phyloP scores from a whole-genome alignment of 2,329 filamentous ascomycete species.

The Fusarium lateritium region DNA sequence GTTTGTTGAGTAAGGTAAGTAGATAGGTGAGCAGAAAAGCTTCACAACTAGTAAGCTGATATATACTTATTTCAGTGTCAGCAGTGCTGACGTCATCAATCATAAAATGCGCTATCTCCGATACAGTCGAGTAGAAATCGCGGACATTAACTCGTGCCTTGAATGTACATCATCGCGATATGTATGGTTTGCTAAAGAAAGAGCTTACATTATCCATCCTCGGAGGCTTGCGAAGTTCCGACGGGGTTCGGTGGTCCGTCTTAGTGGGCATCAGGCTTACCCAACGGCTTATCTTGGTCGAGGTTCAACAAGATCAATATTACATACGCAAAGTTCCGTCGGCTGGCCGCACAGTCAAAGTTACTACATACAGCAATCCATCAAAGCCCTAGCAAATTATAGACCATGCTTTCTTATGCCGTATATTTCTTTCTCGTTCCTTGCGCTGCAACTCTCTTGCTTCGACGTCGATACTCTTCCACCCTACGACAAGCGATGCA shows the following conservation, averaged over 20 bases:
- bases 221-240: too few species aligned
- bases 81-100: conserved; percentile 31
- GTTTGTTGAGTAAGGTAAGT: accelerated
- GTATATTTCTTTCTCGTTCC: not conserved
- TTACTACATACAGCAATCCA: too few species aligned
- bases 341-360: too few species aligned
- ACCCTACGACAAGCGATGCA: conserved; percentile 33
- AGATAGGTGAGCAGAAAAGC: not conserved
- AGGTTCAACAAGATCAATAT: too few species aligned
- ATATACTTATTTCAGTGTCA: not conserved
- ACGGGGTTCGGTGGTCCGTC: too few species aligned
- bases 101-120: not conserved
- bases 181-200: too few species aligned
- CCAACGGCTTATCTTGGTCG: too few species aligned
- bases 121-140: not conserved
- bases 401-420: not conserved
- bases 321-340: too few species aligned
- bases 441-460: conserved; percentile 17
- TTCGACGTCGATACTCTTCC: conserved; percentile 17
- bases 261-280: too few species aligned
- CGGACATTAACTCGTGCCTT: too few species aligned
- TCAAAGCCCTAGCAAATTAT: not conserved
- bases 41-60: not conserved
- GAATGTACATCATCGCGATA: too few species aligned
- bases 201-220: too few species aligned